phyloP scores from a whole-genome alignment of 345 rosid species.

The Gossypium longicalyx region DNA sequence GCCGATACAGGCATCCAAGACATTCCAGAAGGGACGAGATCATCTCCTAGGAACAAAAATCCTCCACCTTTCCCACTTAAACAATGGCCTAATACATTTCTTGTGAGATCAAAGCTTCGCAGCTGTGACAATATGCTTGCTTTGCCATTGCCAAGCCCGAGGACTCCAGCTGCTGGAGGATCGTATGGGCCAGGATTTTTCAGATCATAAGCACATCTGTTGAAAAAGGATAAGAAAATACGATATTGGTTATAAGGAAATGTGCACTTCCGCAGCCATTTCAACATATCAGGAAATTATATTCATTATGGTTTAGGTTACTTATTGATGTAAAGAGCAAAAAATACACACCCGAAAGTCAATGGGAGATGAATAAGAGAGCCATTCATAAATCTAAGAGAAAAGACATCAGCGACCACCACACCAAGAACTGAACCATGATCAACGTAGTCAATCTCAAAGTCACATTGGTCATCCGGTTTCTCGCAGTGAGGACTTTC shows the following conservation, averaged over 20 bases:
- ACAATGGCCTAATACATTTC: slow-evolving; percentile 78
- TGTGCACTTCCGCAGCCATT: background rate
- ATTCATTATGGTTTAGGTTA: background rate
- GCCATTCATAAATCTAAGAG: slow-evolving; percentile 52
- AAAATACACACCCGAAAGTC: slow-evolving; percentile 66
- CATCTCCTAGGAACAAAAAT: slow-evolving; percentile 72
- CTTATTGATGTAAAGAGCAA: background rate
- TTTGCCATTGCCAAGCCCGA: slow-evolving; percentile 79
- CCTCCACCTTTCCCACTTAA: slow-evolving; percentile 73
- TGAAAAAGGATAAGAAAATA: slow-evolving; percentile 6
- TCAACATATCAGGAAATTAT: background rate
- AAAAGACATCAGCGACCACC: slow-evolving; percentile 54
- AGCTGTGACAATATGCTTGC: slow-evolving; percentile 67
- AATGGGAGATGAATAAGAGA: slow-evolving; percentile 38
- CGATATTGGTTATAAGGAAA: background rate
- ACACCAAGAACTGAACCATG: slow-evolving; percentile 67
- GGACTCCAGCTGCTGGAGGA: slow-evolving; percentile 67
- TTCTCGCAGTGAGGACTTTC: slow-evolving; percentile 35
- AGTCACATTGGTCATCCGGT: slow-evolving; percentile 75
- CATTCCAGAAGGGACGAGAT: slow-evolving; percentile 55
- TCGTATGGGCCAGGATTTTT: slow-evolving; percentile 37
- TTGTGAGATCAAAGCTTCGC: slow-evolving; percentile 31
- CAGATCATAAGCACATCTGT: slow-evolving; percentile 83
- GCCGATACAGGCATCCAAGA: slow-evolving; percentile 55
- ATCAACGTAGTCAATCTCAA: slow-evolving; percentile 68